Conservation (phyloP, 1,284 basidiomycete species). For the Rhodofomes roseus region DNA sequence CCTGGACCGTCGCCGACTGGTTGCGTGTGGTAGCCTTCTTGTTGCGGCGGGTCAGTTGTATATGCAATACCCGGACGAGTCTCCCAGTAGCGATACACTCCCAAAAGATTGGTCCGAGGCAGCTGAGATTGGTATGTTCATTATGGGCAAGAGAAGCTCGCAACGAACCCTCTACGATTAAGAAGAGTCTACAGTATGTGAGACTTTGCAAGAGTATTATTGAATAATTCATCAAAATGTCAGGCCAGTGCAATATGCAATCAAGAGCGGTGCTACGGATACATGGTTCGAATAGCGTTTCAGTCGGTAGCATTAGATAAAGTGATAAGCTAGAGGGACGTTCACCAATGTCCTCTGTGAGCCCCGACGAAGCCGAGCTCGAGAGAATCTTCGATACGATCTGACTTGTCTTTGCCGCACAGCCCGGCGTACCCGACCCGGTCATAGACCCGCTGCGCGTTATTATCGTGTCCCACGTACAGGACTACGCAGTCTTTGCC, state of each 20-base stretch:
- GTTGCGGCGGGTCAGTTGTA: neutral
- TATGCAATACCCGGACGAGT: too few relatives aligned
- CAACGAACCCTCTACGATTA: neutral
- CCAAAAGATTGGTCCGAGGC: too few relatives aligned
- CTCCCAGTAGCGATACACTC: too few relatives aligned
- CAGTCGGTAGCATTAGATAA: neutral
- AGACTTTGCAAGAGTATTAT: neutral
- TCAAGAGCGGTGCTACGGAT: conserved; percentile 14
- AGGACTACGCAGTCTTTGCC: conserved; percentile 41
- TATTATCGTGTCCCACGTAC: conserved; percentile 46
- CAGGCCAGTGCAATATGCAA: neutral
- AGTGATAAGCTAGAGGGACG: neutral
- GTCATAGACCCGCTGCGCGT: conserved; percentile 44
- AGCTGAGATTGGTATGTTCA: too few relatives aligned
- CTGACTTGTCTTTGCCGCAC: conserved; percentile 35
- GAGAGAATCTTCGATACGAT: conserved; percentile 37
- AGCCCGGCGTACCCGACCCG: conserved; percentile 45
- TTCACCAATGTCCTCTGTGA: conserved; percentile 42
- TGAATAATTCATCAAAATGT: neutral
- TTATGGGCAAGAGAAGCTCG: too few relatives aligned
- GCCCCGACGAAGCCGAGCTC: conserved; percentile 44
- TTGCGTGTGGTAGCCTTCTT: neutral
- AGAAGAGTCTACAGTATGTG: neutral
- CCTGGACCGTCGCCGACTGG: neutral
- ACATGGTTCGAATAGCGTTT: conserved; percentile 8